Conservation (phyloP, 2,329 filamentous ascomycete genomes). For the Trichophyton benhamiae region DNA sequence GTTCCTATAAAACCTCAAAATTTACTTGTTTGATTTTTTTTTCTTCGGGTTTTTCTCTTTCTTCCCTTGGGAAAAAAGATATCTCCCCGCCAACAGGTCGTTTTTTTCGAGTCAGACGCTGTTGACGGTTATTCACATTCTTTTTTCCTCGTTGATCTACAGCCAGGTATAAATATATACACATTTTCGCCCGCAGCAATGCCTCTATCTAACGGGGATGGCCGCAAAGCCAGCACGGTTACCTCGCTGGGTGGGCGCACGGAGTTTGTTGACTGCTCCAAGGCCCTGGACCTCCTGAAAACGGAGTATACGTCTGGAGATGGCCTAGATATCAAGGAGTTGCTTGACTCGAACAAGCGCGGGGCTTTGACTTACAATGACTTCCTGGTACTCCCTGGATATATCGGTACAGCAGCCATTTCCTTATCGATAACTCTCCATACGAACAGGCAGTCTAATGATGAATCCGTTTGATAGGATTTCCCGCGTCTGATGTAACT, state of each 20-base stretch:
- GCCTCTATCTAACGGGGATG: constrained; percentile 58
- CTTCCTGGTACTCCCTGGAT: constrained; percentile 90
- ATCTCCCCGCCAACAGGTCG: constrained; percentile 49
- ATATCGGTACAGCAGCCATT: constrained; percentile 55
- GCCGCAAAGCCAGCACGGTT: constrained; percentile 38
- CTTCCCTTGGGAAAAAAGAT: constrained; percentile 45
- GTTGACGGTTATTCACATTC: constrained; percentile 29
- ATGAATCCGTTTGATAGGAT: constrained; percentile 41
- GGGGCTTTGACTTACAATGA: constrained; percentile 98
- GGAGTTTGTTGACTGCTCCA: constrained; percentile 58
- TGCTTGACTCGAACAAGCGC: constrained; percentile 82
- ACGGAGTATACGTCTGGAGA: constrained; percentile 64
- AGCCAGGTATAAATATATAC: constrained; percentile 16
- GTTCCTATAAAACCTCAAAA: constrained; percentile 5
- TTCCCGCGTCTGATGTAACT: constrained; percentile 75
- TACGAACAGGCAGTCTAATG: background rate
- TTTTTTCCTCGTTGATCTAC: background rate
- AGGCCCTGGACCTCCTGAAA: constrained; percentile 67
- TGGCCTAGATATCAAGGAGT: constrained; percentile 73
- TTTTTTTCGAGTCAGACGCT: constrained; percentile 26
- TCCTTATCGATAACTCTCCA: background rate
- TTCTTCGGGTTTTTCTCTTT: constrained; percentile 28
- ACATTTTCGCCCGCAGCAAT: constrained; percentile 39
- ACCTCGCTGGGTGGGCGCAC: constrained; percentile 34
- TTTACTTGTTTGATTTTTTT: constrained; percentile 6